phyloP scores from a whole-genome alignment of 495 filamentous ascomycete species.

The Aspergillus asperescens region DNA sequence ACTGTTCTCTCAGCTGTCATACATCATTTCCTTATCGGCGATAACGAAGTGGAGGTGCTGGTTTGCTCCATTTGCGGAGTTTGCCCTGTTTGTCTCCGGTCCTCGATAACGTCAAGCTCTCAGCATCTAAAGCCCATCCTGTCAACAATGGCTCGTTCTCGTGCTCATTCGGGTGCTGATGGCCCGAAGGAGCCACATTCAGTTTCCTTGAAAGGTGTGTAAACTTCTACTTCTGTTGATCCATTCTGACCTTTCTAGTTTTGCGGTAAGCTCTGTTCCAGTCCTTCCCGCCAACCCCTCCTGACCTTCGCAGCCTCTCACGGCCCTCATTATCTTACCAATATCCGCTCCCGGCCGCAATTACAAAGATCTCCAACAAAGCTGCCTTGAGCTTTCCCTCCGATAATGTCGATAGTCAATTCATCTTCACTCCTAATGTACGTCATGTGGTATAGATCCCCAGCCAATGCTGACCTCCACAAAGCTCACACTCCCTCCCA shows the following conservation, averaged over 20 bases:
- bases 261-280: constrained; percentile 42
- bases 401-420: constrained; percentile 41
- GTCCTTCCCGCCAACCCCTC: not conserved
- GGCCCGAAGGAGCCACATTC: constrained; percentile 73
- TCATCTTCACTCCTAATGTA: constrained; percentile 59
- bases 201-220: constrained; percentile 73
- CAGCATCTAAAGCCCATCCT: constrained; percentile 1
- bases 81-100: constrained; percentile 21
- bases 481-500: constrained; percentile 86
- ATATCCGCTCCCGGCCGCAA: constrained; percentile 50
- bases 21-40: not conserved
- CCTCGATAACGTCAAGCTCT: constrained; percentile 6
- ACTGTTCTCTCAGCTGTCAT: no score
- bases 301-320: constrained; percentile 43
- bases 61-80: constrained; percentile 26
- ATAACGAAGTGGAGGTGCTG: no score
- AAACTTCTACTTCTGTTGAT: not conserved
- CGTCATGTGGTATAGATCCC: not conserved
- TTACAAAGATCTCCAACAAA: constrained; percentile 44
- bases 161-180: constrained; percentile 47
- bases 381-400: constrained; percentile 52
- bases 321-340: constrained; percentile 53
- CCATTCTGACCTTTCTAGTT: constrained; percentile 25
- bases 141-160: constrained; percentile 38
- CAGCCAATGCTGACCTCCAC: not conserved